Conservation (phyloP, 2,329 filamentous ascomycete genomes). For the Drechslerella coelobrocha region DNA sequence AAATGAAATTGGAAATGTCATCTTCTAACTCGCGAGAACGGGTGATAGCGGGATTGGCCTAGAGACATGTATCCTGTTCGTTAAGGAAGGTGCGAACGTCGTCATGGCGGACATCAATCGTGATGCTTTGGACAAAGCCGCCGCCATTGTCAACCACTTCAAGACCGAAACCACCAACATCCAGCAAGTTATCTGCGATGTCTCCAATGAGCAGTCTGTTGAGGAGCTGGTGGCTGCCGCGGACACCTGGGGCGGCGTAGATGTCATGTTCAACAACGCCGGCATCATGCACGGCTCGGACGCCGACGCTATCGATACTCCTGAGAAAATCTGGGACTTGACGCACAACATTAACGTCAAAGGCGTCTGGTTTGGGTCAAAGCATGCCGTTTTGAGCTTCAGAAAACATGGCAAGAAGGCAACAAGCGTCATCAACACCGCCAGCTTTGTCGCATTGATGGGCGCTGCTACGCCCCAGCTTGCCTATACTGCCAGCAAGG, state of each 20-base stretch:
- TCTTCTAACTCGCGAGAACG: constrained; percentile 5
- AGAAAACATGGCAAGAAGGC: constrained; percentile 79
- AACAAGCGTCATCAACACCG: constrained; percentile 89
- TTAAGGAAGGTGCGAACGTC: constrained; percentile 83
- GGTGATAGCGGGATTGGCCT: constrained; percentile 80
- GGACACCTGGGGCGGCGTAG: constrained; percentile 84
- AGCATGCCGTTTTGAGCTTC: constrained; percentile 84
- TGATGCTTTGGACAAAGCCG: constrained; percentile 76
- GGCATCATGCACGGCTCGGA: constrained; percentile 92
- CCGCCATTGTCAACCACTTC: constrained; percentile 55
- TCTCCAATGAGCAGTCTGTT: constrained; percentile 83
- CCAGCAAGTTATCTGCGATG: constrained; percentile 68
- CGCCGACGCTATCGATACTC: constrained; percentile 79
- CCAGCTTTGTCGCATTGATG: constrained; percentile 84
- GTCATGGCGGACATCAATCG: constrained; percentile 85
- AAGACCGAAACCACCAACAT: constrained; percentile 62
- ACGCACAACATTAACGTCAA: constrained; percentile 96
- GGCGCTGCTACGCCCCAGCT: constrained; percentile 87
- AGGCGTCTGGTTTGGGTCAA: constrained; percentile 95
- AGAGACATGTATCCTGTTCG: constrained; percentile 88
- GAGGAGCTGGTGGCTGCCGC: constrained; percentile 75
- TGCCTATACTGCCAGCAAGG: constrained; percentile 93
- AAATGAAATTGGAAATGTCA: neutral
- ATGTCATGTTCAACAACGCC: constrained; percentile 96
- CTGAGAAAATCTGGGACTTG: constrained; percentile 90